Percentiles rank a stretch among this genome's conserved stretches.
Conservation (phyloP, 208 protist genomes). For the Acanthamoeba royreba region DNA sequence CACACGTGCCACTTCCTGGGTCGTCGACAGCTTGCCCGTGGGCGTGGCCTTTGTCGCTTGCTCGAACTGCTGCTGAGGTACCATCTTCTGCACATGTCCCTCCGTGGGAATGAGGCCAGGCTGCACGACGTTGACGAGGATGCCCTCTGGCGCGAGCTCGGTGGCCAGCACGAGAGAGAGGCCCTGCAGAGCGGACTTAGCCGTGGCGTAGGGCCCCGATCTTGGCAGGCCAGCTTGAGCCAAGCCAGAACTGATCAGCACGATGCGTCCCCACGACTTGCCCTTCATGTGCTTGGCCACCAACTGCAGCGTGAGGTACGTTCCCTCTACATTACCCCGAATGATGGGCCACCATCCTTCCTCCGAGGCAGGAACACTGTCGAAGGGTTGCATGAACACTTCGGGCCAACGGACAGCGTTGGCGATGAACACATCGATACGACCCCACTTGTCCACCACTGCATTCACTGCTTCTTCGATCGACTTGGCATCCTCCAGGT, state of each 20-base stretch:
- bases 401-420: not conserved
- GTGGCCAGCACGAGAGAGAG: not conserved
- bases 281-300: not conserved
- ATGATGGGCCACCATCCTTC: not conserved
- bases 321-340: not conserved
- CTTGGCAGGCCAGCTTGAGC: not conserved
- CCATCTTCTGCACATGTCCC: not conserved
- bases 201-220: not conserved
- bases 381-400: not conserved
- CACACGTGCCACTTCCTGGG: not conserved
- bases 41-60: not conserved
- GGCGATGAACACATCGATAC: not conserved
- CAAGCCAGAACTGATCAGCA: not conserved
- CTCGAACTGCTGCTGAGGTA: not conserved
- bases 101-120: not conserved
- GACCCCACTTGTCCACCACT: not conserved
- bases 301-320: not conserved
- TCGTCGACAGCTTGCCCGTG: not conserved
- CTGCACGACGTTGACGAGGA: not conserved
- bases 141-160: not conserved
- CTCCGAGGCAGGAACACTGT: not conserved
- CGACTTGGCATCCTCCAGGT: not conserved
- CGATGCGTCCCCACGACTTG: not conserved
- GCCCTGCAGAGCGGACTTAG: not conserved
- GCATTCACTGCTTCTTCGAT: not conserved